Evolutionary conservation across 179 eudicot genomes (phyloP).

Genomic region (Carnegiea gigantea): DNA sequence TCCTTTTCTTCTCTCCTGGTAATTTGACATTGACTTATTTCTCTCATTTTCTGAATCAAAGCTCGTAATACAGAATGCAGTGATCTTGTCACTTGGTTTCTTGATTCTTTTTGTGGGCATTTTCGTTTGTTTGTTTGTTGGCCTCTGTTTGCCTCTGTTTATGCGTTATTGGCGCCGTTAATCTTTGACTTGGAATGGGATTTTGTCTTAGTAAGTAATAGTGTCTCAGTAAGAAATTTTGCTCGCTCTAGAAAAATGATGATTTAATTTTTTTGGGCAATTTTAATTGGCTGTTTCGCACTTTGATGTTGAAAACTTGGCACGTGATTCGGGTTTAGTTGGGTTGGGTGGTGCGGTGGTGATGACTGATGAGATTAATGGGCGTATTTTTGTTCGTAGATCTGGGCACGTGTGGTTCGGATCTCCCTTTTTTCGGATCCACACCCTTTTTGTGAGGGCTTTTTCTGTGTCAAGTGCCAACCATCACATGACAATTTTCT

Average conservation of each 20-base stretch:
- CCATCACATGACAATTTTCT: neutral
- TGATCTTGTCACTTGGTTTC: neutral
- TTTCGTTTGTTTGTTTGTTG: neutral
- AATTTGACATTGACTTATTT: neutral
- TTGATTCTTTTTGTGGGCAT: neutral
- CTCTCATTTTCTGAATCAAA: neutral
- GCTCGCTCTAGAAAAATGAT: neutral
- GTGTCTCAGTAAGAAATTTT: neutral
- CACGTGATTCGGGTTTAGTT: neutral
- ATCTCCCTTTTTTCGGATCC: neutral
- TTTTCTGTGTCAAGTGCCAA: neutral
- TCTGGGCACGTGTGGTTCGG: neutral
- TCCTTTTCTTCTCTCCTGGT: constrained; percentile 91
- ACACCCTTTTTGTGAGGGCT: neutral
- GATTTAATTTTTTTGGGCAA: neutral
- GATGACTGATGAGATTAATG: neutral
- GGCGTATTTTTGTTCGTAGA: neutral
- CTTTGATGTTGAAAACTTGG: neutral
- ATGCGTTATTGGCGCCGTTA: neutral
- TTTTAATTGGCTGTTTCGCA: neutral
- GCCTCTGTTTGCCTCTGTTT: neutral
- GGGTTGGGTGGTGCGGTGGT: neutral
- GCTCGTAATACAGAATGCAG: too few relatives aligned
- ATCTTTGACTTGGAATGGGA: neutral
- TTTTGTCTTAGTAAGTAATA: neutral